Base-by-base conservation (phyloP, 2,329 filamentous ascomycete genomes). In the Colletotrichum cereale region DNA sequence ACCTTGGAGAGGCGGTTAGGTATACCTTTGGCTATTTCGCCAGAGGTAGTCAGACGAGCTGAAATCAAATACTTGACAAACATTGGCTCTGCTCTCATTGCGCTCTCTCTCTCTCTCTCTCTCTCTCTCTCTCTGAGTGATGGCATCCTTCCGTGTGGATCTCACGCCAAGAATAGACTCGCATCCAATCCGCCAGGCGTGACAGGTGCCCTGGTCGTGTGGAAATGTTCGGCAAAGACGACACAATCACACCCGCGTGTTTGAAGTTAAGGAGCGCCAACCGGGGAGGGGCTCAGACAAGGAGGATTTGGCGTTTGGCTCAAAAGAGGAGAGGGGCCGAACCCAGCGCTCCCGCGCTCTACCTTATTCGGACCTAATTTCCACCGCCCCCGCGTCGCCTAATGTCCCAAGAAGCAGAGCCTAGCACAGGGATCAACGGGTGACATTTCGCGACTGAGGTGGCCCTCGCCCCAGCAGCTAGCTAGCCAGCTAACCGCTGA, bases 321-420 rank as follows among this genome's bases (percentile, higher is more conserved):
- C 38, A 48, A 26, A 38, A 29, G 62, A 34, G 44, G 50, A 29
- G 53, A 44, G n/a, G 40, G 57, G 34, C 47, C 34, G 47, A 34
- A 10, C 16, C 36, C 24, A 36, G 14, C 11, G 26, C 38, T 62
- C 21, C 40, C 48, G 24, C 64, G 68, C 64, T 31, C 57, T 58
- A 47, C 64, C 68, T 67, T 52, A 26, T 67, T 52, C 52, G 57
- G 68, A 53, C 40, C 50, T 62, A 67, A 71, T 71, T 62, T 71
- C 67, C 67, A 67, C 64, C 24, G 40, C 48, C 58, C 14, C 44
- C 31, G n/a, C n/a, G 29, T 31, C 58, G 42, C n/a, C 29, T 21
- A 24, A 21, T 29, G 31, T 31, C 52, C 31, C 50, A 53, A 12
- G 29, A 53, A 53, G 52, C 52, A 5, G 29, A 21, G 26, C 8